phyloP scores from a whole-genome alignment of 2,329 filamentous ascomycete genomes.

The Alternaria ventricosa region DNA sequence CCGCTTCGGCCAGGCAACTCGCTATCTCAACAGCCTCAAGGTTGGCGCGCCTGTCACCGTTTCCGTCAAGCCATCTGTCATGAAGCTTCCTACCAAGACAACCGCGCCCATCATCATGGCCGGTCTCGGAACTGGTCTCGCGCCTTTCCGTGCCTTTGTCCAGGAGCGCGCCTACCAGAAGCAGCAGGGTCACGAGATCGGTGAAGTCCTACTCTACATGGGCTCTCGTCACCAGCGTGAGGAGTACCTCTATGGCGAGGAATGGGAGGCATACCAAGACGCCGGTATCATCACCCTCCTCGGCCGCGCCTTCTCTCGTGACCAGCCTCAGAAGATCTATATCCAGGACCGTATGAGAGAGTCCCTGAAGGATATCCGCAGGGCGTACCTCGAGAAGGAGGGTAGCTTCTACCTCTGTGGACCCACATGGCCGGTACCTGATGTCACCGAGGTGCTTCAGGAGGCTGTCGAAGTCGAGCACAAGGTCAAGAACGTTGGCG shows the following conservation, averaged over 20 bases:
- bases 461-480: slow-evolving; percentile 86
- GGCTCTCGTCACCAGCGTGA: slow-evolving; percentile 96
- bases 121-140: slow-evolving; percentile 94
- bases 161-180: slow-evolving; percentile 99
- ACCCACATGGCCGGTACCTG: slow-evolving; percentile 97
- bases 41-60: slow-evolving; percentile 83
- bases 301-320: slow-evolving; percentile 91
- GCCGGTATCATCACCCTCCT: slow-evolving; percentile 94
- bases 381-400: slow-evolving; percentile 85
- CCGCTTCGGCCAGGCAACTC: slow-evolving; percentile 91
- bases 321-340: slow-evolving; percentile 98
- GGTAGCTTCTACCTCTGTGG: slow-evolving; percentile 97
- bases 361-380: slow-evolving; percentile 79
- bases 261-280: slow-evolving; percentile 98
- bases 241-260: slow-evolving; percentile 98
- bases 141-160: slow-evolving; percentile 98
- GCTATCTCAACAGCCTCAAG: slow-evolving; percentile 79
- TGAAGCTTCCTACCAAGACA: slow-evolving; percentile 91
- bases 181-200: slow-evolving; percentile 94
- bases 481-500: slow-evolving; percentile 57
- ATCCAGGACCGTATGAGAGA: slow-evolving; percentile 98
- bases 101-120: slow-evolving; percentile 98
- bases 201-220: slow-evolving; percentile 92
- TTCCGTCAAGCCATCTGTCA: slow-evolving; percentile 96
- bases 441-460: slow-evolving; percentile 91